A percentile compares a stretch with the other conserved stretches of the same genome.
These are phyloP conservation scores for Solanum hybrid DNA, from an alignment of 305 asterid genomes.

Conservation along the genomic window DNA sequence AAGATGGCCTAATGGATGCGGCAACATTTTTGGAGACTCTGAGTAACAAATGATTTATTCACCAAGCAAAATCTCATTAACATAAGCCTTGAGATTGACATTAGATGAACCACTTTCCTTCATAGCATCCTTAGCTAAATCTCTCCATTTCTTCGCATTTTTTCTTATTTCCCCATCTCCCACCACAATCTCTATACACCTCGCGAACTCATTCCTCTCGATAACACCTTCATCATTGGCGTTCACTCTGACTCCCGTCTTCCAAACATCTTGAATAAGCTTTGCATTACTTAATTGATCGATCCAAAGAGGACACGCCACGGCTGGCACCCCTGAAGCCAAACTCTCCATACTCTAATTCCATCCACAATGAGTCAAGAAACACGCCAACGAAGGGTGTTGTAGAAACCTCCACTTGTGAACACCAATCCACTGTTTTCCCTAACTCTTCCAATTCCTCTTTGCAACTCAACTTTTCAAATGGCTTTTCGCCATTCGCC, in stretches of 20 bases:
- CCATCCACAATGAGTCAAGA: slow-evolving; percentile 37
- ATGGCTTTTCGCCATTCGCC: not conserved
- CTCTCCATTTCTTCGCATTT: slow-evolving; percentile 29
- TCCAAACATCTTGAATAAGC: slow-evolving; percentile 39
- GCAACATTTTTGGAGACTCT: not conserved
- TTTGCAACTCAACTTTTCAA: slow-evolving; percentile 5
- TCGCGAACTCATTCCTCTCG: slow-evolving; percentile 20
- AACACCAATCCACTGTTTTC: slow-evolving; percentile 35
- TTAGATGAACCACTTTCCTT: slow-evolving; percentile 30
- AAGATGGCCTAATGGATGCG: not conserved
- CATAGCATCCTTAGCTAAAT: slow-evolving; percentile 30
- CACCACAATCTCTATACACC: slow-evolving; percentile 33
- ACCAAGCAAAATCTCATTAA: slow-evolving; percentile 17
- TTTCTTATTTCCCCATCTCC: slow-evolving; percentile 22
- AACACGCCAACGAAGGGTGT: slow-evolving; percentile 22
- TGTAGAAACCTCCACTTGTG: slow-evolving; percentile 35
- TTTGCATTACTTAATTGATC: slow-evolving; percentile 37
- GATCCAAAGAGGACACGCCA: slow-evolving; percentile 35
- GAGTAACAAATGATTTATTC: not conserved
- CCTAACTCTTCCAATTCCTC: slow-evolving; percentile 25
- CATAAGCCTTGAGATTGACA: slow-evolving; percentile 21
- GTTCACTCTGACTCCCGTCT: slow-evolving; percentile 27
- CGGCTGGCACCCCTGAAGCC: slow-evolving; percentile 29
- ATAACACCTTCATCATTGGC: slow-evolving; percentile 22
- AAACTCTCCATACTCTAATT: slow-evolving; percentile 37